These are phyloP conservation scores for Solanum bulbocastanum DNA, from an alignment of 257 asterid genomes.

Conservation along the genomic window DNA sequence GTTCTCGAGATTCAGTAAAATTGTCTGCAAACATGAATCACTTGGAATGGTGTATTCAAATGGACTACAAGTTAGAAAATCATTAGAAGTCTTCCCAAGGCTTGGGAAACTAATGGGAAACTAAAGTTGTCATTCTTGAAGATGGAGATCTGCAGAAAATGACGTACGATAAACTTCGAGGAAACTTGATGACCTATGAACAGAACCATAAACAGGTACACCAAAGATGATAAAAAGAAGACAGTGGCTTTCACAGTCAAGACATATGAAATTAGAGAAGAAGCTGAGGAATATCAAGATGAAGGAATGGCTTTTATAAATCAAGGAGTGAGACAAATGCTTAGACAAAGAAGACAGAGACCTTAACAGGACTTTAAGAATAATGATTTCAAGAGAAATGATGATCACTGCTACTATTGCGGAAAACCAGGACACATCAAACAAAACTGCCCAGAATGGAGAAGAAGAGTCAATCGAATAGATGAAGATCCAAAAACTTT, in stretches of 20 bases:
- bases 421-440: too few species aligned
- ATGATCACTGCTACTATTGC: too few species aligned
- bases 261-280: background rate
- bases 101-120: background rate
- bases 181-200: background rate
- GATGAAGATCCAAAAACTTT: too few species aligned
- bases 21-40: background rate
- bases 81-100: background rate
- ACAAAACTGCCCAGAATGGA: too few species aligned
- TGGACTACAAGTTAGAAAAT: background rate
- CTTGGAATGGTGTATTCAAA: background rate
- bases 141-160: background rate
- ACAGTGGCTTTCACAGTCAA: rapidly evolving
- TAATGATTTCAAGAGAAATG: too few species aligned
- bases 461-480: too few species aligned
- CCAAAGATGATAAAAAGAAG: background rate
- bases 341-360: too few species aligned
- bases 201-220: background rate
- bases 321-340: too few species aligned
- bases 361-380: too few species aligned
- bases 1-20: background rate
- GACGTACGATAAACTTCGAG: background rate
- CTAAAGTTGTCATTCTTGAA: too few species aligned
- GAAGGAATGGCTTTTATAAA: too few species aligned
- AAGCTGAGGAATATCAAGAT: too few species aligned